phyloP scores from a whole-genome alignment of 2,329 filamentous ascomycete species.

The Trichoderma aggressivum region DNA sequence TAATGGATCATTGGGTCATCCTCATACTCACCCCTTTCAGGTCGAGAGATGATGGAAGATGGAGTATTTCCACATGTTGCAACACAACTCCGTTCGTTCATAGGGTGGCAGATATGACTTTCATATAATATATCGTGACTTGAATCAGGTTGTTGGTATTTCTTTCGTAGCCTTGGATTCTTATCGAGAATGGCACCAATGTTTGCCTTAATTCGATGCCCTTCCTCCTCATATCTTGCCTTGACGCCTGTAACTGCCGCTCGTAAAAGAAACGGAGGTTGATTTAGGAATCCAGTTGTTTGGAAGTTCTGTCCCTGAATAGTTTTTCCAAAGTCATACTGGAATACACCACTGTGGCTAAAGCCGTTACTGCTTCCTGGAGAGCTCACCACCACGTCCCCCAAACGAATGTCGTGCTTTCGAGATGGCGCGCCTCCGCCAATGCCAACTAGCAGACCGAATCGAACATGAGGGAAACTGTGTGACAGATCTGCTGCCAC shows the following conservation, averaged over 20 bases:
- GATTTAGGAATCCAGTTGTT: background rate
- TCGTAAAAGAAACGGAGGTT: background rate
- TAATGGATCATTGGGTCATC: background rate
- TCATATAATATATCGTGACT: background rate
- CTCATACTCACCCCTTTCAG: background rate
- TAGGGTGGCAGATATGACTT: background rate
- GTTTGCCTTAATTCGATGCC: background rate
- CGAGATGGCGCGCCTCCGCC: background rate
- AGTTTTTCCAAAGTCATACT: background rate
- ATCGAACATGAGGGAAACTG: background rate
- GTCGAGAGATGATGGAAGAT: background rate
- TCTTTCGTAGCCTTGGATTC: background rate
- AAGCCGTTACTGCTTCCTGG: background rate
- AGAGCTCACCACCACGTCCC: background rate
- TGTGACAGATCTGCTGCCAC: background rate
- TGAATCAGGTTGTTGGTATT: background rate
- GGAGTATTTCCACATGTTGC: background rate
- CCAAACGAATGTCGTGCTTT: background rate
- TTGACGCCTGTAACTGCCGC: background rate
- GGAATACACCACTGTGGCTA: background rate
- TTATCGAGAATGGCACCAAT: background rate
- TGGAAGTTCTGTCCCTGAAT: background rate
- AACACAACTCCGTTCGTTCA: accelerated
- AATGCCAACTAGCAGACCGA: background rate
- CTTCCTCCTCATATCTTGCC: background rate